phyloP scores from a whole-genome alignment of 148 eudicot genomes.

The Polygonum maritimum region DNA sequence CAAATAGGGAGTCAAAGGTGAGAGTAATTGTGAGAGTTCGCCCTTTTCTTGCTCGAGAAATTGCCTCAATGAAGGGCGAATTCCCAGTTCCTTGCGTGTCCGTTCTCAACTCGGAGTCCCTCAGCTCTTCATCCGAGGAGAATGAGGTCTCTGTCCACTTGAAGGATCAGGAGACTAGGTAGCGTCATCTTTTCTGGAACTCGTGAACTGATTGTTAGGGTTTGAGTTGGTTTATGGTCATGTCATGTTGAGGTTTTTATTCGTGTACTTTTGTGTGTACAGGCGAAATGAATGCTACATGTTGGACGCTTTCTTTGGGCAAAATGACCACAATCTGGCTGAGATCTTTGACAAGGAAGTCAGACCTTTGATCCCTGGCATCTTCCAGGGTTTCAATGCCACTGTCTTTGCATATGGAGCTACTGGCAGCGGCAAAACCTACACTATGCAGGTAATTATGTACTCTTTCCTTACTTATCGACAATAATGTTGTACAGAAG shows the following conservation, averaged over 20 bases:
- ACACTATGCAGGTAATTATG: conserved; percentile 74
- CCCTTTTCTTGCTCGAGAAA: conserved; percentile 60
- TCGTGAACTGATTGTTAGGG: not conserved
- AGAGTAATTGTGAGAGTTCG: conserved; percentile 66
- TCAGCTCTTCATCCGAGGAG: conserved; percentile 8
- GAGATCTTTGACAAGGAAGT: conserved; percentile 72
- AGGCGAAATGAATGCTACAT: conserved; percentile 79
- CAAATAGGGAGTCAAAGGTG: conserved; percentile 37
- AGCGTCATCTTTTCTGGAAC: not conserved
- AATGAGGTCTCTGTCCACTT: conserved; percentile 60
- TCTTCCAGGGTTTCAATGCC: conserved; percentile 63
- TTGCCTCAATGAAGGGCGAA: conserved; percentile 16
- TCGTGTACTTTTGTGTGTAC: conserved; percentile 5
- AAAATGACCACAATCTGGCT: conserved; percentile 49
- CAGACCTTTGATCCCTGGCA: conserved; percentile 52
- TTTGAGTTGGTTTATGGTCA: not conserved
- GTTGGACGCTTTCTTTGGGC: conserved; percentile 65
- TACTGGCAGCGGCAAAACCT: conserved; percentile 94
- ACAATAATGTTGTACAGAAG: not conserved
- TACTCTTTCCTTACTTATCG: not conserved
- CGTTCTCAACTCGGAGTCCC: conserved; percentile 18
- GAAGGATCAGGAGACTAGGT: conserved; percentile 73
- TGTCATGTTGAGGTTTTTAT: not conserved
- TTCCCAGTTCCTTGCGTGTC: conserved; percentile 41
- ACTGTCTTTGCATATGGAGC: conserved; percentile 96